Conservation (phyloP, 768 basidiomycete species). For the Suillus lakei region DNA sequence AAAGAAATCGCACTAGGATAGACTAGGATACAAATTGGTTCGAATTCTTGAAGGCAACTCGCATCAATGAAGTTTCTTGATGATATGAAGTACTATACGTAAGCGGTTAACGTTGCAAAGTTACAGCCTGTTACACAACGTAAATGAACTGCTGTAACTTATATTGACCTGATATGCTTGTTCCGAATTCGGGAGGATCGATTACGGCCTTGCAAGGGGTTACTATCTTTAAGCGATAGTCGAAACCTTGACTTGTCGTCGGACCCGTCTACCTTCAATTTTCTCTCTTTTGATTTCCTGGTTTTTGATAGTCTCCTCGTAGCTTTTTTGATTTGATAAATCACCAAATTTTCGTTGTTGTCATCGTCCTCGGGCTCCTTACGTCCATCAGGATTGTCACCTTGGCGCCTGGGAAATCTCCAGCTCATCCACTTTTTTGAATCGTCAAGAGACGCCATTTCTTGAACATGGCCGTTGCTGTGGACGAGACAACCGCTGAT, state of each 20-base stretch:
- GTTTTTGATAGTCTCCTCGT: background rate
- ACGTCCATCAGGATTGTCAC: background rate
- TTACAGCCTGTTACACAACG: constrained; percentile 15
- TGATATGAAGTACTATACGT: background rate
- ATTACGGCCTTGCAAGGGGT: constrained; percentile 4
- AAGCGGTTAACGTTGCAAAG: background rate
- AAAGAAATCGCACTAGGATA: constrained; percentile 26
- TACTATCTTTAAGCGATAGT: background rate
- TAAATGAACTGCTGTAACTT: constrained; percentile 10
- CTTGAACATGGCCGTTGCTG: constrained; percentile 3
- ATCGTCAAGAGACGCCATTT: background rate
- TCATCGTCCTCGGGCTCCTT: background rate
- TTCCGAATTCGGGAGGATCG: constrained; percentile 6
- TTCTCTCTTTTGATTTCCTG: background rate
- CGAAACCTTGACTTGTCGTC: background rate
- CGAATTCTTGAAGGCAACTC: background rate
- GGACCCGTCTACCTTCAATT: background rate
- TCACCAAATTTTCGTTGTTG: background rate
- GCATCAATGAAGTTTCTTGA: background rate
- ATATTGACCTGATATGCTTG: constrained; percentile 2
- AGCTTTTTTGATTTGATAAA: background rate
- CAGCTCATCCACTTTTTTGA: background rate
- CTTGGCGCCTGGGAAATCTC: constrained; percentile 3
- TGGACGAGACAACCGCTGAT: constrained; percentile 17
- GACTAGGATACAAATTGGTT: background rate